phyloP scores from a whole-genome alignment of 1,284 basidiomycete species.

The Trichosporon sp. region DNA sequence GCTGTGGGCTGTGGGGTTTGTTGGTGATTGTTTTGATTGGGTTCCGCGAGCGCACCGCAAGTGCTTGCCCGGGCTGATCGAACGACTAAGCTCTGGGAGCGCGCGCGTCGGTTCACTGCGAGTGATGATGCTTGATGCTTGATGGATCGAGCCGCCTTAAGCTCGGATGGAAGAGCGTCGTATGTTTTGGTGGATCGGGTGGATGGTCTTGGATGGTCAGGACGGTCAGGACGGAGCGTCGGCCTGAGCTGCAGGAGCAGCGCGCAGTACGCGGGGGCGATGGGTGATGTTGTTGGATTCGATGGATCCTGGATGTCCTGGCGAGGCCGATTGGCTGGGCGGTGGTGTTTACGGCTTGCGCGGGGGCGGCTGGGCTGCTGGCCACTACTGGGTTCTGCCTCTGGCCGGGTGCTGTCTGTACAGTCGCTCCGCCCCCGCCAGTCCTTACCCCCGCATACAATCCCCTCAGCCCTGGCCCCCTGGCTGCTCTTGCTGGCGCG shows the following conservation, averaged over 20 bases:
- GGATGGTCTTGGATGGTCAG: background rate
- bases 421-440: background rate
- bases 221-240: background rate
- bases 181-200: background rate
- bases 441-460: background rate
- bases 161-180: slow-evolving; percentile 1
- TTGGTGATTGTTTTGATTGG: slow-evolving; percentile 2
- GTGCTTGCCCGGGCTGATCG: background rate
- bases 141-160: slow-evolving; percentile 2
- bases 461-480: background rate
- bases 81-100: background rate
- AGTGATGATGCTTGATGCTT: slow-evolving; percentile 3
- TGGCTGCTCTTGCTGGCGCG: too few relatives aligned
- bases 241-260: background rate
- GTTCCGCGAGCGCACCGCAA: background rate
- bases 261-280: background rate
- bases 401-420: background rate
- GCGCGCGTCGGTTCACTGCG: background rate
- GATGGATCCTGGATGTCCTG: background rate
- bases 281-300: background rate
- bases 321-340: background rate
- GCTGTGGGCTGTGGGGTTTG: background rate
- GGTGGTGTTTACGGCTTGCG: background rate
- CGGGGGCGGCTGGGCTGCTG: background rate
- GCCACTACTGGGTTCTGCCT: background rate